Evolutionary conservation across 805 yeast species (phyloP).

Genomic region (Myxozyma monticola): DNA sequence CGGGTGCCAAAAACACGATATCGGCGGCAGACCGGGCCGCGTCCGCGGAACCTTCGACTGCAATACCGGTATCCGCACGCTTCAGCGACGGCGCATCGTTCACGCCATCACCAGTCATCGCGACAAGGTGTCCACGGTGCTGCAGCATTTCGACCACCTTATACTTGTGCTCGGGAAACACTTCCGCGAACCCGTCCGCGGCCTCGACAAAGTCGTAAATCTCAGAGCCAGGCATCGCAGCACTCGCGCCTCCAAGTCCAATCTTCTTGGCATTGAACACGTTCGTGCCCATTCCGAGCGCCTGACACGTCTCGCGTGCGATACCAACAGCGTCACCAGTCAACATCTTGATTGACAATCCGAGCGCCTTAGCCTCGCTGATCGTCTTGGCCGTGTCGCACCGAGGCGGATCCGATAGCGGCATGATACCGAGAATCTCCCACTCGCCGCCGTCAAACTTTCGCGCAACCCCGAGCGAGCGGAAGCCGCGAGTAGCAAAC

Average conservation of each 20-base stretch:
- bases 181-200: constrained; percentile 91
- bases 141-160: constrained; percentile 66
- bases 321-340: constrained; percentile 99
- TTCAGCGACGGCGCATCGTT: constrained; percentile 68
- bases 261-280: constrained; percentile 95
- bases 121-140: constrained; percentile 64
- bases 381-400: constrained; percentile 96
- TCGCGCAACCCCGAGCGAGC: constrained; percentile 98
- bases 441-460: constrained; percentile 98
- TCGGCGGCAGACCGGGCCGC: constrained; percentile 50
- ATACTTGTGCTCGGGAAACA: constrained; percentile 68
- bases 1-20: constrained; percentile 55
- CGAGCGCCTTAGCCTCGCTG: constrained; percentile 83
- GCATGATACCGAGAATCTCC: constrained; percentile 98
- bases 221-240: constrained; percentile 65
- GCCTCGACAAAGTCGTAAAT: constrained; percentile 71
- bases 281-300: constrained; percentile 94
- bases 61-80: constrained; percentile 88
- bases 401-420: constrained; percentile 99
- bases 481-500: constrained; percentile 97
- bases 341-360: constrained; percentile 95
- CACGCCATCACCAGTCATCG: constrained; percentile 73
- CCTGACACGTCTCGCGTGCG: constrained; percentile 97
- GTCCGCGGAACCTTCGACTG: constrained; percentile 53
- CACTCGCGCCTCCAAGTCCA: constrained; percentile 82